Conservation (phyloP, 495 filamentous ascomycete species). For the Hyaloscypha finlandica region DNA sequence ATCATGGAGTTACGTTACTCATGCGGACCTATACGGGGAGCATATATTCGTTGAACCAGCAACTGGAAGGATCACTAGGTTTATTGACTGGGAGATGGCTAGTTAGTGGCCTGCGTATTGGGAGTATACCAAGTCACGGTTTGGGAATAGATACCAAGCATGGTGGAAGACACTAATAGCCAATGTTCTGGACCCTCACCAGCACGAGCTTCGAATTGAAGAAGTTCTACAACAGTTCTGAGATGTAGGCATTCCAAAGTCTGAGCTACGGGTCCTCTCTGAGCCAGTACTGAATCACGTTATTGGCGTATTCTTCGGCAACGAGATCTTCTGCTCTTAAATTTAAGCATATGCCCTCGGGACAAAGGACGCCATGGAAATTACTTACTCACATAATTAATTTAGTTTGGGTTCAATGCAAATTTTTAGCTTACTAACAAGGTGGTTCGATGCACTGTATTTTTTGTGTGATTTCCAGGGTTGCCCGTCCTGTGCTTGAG, state of each 20-base stretch:
- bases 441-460: constrained; percentile 5
- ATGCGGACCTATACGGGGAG: constrained; percentile 48
- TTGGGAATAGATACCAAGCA: constrained; percentile 13
- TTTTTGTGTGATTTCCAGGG: constrained; percentile 8
- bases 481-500: constrained; percentile 5
- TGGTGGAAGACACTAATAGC: constrained; percentile 1
- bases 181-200: constrained; percentile 32
- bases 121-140: constrained; percentile 8
- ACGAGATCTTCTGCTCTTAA: too few relatives aligned
- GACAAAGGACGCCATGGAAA: too few relatives aligned
- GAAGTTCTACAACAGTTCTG: constrained; percentile 7
- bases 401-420: too few relatives aligned
- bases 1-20: constrained; percentile 36
- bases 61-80: constrained; percentile 39
- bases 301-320: too few relatives aligned
- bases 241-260: too few relatives aligned
- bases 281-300: too few relatives aligned
- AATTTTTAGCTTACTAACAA: background rate
- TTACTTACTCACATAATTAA: too few relatives aligned
- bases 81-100: constrained; percentile 39
- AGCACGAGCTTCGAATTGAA: constrained; percentile 12
- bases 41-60: constrained; percentile 45
- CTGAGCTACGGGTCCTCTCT: too few relatives aligned
- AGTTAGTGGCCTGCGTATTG: constrained; percentile 11
- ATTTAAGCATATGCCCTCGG: too few relatives aligned